phyloP scores from a whole-genome alignment of 352 stramenopile genomes.

The Phytophthora cactorum region DNA sequence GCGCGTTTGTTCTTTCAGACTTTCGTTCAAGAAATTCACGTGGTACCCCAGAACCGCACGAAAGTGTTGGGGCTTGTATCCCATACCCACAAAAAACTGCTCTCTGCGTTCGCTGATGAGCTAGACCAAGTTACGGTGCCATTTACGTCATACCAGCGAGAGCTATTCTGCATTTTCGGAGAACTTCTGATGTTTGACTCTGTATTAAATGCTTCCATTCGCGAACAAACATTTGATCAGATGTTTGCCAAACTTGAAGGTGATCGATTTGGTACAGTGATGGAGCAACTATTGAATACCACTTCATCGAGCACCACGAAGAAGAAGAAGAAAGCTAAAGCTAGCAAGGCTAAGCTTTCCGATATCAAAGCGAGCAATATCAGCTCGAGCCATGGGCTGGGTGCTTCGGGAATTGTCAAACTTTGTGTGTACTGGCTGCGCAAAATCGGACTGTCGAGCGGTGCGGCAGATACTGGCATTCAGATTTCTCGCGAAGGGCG shows the following conservation, averaged over 20 bases:
- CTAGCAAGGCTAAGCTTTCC: conserved; percentile 7
- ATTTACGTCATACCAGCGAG: conserved; percentile 56
- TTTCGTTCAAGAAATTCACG: conserved; percentile 85
- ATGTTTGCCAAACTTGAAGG: conserved; percentile 53
- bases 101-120: conserved; percentile 39
- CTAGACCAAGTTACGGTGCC: conserved; percentile 18
- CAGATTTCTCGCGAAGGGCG: conserved; percentile 16
- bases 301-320: conserved; percentile 4
- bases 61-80: conserved; percentile 62
- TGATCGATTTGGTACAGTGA: conserved; percentile 39
- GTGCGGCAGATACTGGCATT: not conserved
- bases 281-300: conserved; percentile 47
- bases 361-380: not conserved
- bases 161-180: conserved; percentile 78
- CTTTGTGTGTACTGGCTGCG: conserved; percentile 75
- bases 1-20: conserved; percentile 76
- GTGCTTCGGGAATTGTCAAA: conserved; percentile 73
- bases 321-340: conserved; percentile 28
- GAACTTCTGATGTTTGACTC: conserved; percentile 80
- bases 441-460: conserved; percentile 11
- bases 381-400: conserved; percentile 28
- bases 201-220: conserved; percentile 42
- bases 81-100: conserved; percentile 60
- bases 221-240: conserved; percentile 53
- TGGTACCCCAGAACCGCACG: conserved; percentile 72